Evolutionary conservation across 2,329 filamentous ascomycete genomes (phyloP).

Genomic region (Monascus ruber): DNA sequence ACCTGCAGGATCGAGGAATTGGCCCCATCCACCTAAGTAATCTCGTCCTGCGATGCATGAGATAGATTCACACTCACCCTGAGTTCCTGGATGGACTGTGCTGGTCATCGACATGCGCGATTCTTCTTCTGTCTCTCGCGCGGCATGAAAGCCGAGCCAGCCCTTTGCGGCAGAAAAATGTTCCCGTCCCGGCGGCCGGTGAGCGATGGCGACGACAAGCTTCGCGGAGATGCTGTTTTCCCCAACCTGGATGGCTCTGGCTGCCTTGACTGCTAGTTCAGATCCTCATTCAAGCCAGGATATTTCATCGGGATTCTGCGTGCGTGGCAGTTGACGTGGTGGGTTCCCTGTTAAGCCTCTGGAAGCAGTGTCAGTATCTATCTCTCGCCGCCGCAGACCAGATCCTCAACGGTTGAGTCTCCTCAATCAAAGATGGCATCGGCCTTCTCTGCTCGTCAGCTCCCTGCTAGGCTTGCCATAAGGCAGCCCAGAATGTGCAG

Average conservation of each 20-base stretch:
- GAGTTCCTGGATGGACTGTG: no score
- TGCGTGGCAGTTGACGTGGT: slow-evolving; percentile 12
- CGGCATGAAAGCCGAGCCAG: no score
- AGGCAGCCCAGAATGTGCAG: slow-evolving; percentile 20
- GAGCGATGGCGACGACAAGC: slow-evolving; percentile 12
- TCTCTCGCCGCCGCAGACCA: no score
- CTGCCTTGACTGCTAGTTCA: neutral
- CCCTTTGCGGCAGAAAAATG: slow-evolving; percentile 28
- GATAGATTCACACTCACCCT: no score
- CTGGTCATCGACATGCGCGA: no score
- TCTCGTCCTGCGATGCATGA: no score
- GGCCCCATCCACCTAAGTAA: no score
- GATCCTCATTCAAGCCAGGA: slow-evolving; percentile 1
- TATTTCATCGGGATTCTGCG: slow-evolving; percentile 7
- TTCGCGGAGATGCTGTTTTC: neutral
- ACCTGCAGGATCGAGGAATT: no score
- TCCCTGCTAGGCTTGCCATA: slow-evolving; percentile 23
- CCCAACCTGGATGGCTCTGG: slow-evolving; percentile 8
- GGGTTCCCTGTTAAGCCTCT: slow-evolving; percentile 10
- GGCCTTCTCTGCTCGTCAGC: slow-evolving; percentile 19
- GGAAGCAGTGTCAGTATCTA: no score
- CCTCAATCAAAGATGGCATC: slow-evolving; percentile 18
- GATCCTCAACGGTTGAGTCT: no score
- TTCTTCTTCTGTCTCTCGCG: no score
- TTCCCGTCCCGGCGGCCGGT: slow-evolving; percentile 29